Percentiles rank a stretch among this genome's conserved stretches.
Evolutionary conservation across 1,284 basidiomycete species (phyloP).

Genomic region (Ceratobasidium sp.): DNA sequence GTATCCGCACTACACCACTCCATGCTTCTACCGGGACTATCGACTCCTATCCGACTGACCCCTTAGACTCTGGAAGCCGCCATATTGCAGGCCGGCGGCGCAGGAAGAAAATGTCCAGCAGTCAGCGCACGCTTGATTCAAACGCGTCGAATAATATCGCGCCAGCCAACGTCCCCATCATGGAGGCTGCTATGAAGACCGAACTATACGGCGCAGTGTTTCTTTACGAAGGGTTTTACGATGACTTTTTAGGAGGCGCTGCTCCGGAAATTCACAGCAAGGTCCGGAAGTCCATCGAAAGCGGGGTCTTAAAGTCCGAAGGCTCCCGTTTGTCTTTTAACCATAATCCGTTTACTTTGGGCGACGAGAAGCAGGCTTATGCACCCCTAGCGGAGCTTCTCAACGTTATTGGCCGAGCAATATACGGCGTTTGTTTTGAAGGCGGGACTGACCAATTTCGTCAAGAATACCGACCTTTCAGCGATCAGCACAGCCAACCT

Average conservation of each 20-base stretch:
- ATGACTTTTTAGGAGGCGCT: neutral
- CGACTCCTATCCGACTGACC: no score
- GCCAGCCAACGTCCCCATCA: neutral
- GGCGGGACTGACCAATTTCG: neutral
- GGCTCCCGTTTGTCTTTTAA: neutral
- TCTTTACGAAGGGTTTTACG: slow-evolving; percentile 3
- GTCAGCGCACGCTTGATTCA: neutral
- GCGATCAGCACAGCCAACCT: neutral
- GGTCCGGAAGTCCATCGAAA: neutral
- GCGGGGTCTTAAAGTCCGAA: neutral
- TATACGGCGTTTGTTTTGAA: neutral
- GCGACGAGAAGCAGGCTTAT: neutral
- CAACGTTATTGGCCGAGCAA: neutral
- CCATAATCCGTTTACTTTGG: neutral
- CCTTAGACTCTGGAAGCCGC: no score
- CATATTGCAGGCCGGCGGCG: no score
- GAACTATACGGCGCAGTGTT: slow-evolving; percentile 10
- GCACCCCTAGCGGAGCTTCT: neutral
- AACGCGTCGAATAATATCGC: neutral
- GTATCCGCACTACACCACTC: no score
- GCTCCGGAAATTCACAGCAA: neutral
- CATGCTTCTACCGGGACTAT: no score
- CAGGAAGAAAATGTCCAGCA: neutral
- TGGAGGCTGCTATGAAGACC: slow-evolving; percentile 5
- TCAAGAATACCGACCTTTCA: neutral